Percentiles rank a stretch among this genome's conserved stretches.
These are phyloP conservation scores for Globisporangium takayamanum DNA, from an alignment of 352 stramenopile species.

Conservation along the genomic window DNA sequence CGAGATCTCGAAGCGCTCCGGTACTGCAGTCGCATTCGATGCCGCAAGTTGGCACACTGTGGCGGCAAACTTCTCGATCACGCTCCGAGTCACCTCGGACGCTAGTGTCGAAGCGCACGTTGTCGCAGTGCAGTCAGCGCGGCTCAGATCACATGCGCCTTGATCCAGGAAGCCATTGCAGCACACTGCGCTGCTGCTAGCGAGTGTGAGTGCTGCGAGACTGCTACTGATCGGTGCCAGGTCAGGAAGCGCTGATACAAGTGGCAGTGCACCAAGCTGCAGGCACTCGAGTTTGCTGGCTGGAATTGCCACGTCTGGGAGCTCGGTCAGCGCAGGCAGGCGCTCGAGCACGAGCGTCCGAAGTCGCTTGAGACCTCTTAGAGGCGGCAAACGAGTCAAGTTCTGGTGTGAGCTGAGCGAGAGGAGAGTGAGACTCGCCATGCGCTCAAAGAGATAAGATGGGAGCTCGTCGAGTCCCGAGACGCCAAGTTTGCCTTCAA, in stretches of 20 bases:
- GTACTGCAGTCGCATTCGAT: slow-evolving; percentile 7
- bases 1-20: slow-evolving; percentile 14
- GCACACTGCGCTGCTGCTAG: slow-evolving; percentile 11
- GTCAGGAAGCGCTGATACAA: slow-evolving; percentile 15
- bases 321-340: slow-evolving; percentile 9
- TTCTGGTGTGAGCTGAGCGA: slow-evolving; percentile 10
- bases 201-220: slow-evolving; percentile 13
- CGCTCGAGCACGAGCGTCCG: slow-evolving; percentile 18
- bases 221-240: slow-evolving; percentile 9
- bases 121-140: slow-evolving; percentile 16
- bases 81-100: slow-evolving; percentile 12
- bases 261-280: slow-evolving; percentile 12
- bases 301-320: slow-evolving; percentile 14
- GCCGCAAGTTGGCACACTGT: slow-evolving; percentile 14
- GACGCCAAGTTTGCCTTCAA: slow-evolving; percentile 11
- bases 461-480: slow-evolving; percentile 11
- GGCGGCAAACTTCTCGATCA: slow-evolving; percentile 16
- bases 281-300: slow-evolving; percentile 5
- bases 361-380: slow-evolving; percentile 15
- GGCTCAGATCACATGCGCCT: slow-evolving; percentile 17
- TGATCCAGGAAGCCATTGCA: slow-evolving; percentile 29
- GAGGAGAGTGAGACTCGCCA: slow-evolving; percentile 15
- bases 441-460: slow-evolving; percentile 19
- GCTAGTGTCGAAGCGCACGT: slow-evolving; percentile 3
- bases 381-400: slow-evolving; percentile 8